A percentile compares a stretch with the other conserved stretches of the same genome.
These are phyloP conservation scores for Hericium coralloides DNA, from an alignment of 768 basidiomycete species.

Conservation along the genomic window DNA sequence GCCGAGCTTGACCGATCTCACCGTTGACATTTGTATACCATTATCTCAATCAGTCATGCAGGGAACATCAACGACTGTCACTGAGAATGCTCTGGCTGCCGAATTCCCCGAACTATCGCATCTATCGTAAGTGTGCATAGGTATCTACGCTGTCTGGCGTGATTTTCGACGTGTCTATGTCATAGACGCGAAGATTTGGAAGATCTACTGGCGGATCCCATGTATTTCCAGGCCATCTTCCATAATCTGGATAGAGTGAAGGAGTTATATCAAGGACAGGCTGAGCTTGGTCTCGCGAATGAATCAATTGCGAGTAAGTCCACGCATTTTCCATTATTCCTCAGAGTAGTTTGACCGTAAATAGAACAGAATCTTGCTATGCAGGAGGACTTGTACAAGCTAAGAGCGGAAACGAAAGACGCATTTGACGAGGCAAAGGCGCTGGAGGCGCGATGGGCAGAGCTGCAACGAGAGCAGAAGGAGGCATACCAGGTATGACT, in stretches of 20 bases:
- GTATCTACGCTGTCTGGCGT: background rate
- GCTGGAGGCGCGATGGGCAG: conserved; percentile 77
- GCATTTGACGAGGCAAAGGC: conserved; percentile 82
- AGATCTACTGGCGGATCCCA: conserved; percentile 72
- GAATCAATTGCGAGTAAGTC: conserved; percentile 77
- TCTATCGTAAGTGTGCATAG: conserved; percentile 45
- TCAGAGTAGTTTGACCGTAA: too few relatives aligned
- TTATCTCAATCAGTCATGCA: background rate
- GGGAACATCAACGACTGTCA: conserved; percentile 6
- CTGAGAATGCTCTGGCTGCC: conserved; percentile 22
- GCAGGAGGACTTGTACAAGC: conserved; percentile 64
- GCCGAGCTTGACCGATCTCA: too few relatives aligned
- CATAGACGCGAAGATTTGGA: conserved; percentile 85
- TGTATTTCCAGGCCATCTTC: conserved; percentile 83
- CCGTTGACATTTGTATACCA: too few relatives aligned
- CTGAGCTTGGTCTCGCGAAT: conserved; percentile 76
- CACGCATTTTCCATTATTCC: background rate
- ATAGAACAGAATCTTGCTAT: conserved; percentile 69
- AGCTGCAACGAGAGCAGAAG: conserved; percentile 79
- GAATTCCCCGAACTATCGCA: conserved; percentile 71
- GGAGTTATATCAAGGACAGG: conserved; percentile 63
- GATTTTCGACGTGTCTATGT: background rate
- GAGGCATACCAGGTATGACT: conserved; percentile 74
- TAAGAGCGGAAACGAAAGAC: conserved; percentile 77
- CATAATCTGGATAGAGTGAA: conserved; percentile 72